phyloP scores from a whole-genome alignment of 2,329 filamentous ascomycete species.

The Endothia cerciana region DNA sequence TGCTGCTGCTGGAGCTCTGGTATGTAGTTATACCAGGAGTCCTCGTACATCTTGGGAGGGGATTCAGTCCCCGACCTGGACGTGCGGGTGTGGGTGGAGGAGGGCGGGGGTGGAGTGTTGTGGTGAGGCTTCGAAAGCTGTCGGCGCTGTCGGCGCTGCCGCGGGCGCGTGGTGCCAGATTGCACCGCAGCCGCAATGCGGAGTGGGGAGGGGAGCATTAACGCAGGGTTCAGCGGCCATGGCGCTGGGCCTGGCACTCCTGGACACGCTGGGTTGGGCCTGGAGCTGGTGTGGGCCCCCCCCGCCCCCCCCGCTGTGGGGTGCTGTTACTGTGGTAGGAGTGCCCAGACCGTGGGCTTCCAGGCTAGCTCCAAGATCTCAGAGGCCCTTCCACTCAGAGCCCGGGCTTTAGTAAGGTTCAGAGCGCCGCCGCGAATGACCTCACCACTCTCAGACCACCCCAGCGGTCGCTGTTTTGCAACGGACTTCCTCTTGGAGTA shows the following conservation, averaged over 20 bases:
- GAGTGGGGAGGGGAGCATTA: no score
- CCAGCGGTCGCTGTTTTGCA: slow-evolving; percentile 3
- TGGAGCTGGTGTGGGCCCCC: slow-evolving; percentile 15
- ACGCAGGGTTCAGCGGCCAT: no score
- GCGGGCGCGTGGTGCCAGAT: slow-evolving; percentile 26
- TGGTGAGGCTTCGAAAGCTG: slow-evolving; percentile 10
- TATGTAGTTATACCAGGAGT: slow-evolving; percentile 82
- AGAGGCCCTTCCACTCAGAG: slow-evolving; percentile 25
- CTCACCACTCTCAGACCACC: slow-evolving; percentile 25
- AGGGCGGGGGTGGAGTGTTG: slow-evolving; percentile 2
- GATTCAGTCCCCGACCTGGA: background rate
- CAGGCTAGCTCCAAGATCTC: background rate
- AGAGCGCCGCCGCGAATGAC: slow-evolving; percentile 18
- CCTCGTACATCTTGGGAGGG: slow-evolving; percentile 69
- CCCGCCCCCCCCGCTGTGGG: slow-evolving; percentile 17
- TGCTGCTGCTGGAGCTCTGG: slow-evolving; percentile 51
- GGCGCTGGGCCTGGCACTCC: slow-evolving; percentile 16
- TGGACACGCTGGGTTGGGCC: no score
- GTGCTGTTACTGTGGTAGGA: background rate
- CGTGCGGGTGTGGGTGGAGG: slow-evolving; percentile 12
- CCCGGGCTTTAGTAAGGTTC: slow-evolving; percentile 26
- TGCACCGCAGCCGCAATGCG: slow-evolving; percentile 19
- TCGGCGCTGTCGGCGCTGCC: slow-evolving; percentile 26
- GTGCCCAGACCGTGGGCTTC: background rate
- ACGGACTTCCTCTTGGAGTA: background rate